Base-by-base conservation (phyloP, 495 filamentous ascomycete genomes). In the Pyrenula aspistea region DNA sequence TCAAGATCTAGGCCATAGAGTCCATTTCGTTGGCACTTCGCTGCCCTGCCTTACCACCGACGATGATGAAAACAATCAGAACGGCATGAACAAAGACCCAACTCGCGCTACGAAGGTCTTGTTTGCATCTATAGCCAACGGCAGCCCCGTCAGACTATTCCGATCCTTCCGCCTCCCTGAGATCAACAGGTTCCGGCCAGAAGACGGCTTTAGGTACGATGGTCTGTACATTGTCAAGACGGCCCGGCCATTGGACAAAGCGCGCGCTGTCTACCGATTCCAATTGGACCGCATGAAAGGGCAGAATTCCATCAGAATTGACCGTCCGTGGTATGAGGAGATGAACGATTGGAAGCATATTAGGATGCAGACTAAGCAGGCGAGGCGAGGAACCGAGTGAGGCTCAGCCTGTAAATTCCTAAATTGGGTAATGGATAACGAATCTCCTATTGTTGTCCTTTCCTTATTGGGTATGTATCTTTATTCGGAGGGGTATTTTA, bases 141-240 rank as follows among this genome's bases (percentile, higher is more conserved):
- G 63, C 19, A 61, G 70, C 2, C 67, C 72, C 0, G 62, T 83
- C 10, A 69, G 80, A 3, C 68, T 83, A 2, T 63, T 83, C 2
- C 71, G 81, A 12, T 71, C 72, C 1, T 51, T 63, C 19, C 67
- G 69, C 19, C 59, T 69, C 25, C 53, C 58, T 0, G 55, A 59
- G 22, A 65, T 64, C 24, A 69, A 68, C 10, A 57, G 53, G 0
- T 83, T 71, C 51, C 69, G 75, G 3, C 81, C 81, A 0, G 56
- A 58, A 3, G 56, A 63, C 20, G 81, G 81, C 2, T 65, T 80
- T 2, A 64, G 81, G 12, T 83, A 83, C 55, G 81, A 84, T 62
- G 81, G 81, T 0, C 60, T 84, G 3, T 84, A 84, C 58, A 61
- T 66, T n/a, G 66, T 78, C 12, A 62, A 62, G 2, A 56, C 55